Evolutionary conservation across 2,329 filamentous ascomycete genomes (phyloP), one percentile per base, ranked within the genome.

Genomic region (Colletotrichum orbiculare): DNA sequence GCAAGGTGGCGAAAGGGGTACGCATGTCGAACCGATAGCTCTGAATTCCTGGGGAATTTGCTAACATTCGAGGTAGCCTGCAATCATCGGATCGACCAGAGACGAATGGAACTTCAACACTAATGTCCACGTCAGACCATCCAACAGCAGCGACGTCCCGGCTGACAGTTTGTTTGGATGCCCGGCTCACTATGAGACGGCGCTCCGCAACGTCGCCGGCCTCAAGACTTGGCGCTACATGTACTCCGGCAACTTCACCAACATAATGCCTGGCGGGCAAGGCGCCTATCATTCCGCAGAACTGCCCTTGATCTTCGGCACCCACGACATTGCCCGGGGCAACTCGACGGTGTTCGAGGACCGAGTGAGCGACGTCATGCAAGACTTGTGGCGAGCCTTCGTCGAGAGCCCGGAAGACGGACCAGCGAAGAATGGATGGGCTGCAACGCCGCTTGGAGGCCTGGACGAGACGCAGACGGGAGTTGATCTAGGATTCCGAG

Each of bases 231-330:
- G 37, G 2, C 56, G 56, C 13, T 60, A 60, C 48, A 60, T 52
- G 56, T 60, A 60, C 56, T 52, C 47, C 5, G 39, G 56, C 46
- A 60, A 60, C 38, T 60, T 60, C 47, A 52, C 47, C 25, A 60
- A 60, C 56, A 60, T 60, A 46, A 57, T 57, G 54, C 54, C 54
- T 6, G 54, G 43, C 11, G 54, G 54, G 7, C 35, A 49, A 49
- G 73, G 73, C 7, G 72, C 73, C 3, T 74, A 70, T 25, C 73
- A 75, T 49, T 66, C 58, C 34, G 60, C 73, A 8, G 74, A 77
- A 62, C 63, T 76, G 48, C 75, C 75, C 8, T 53, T 75, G 41
- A 50, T 77, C 0, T 76, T 76, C 45, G 74, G 74, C 2, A 77
- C 75, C 5, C 67, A 71, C 35, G 66, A 71, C 34, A 52, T 57